Base-by-base conservation (phyloP, 2,329 filamentous ascomycete species). In the Clonostachys solani region DNA sequence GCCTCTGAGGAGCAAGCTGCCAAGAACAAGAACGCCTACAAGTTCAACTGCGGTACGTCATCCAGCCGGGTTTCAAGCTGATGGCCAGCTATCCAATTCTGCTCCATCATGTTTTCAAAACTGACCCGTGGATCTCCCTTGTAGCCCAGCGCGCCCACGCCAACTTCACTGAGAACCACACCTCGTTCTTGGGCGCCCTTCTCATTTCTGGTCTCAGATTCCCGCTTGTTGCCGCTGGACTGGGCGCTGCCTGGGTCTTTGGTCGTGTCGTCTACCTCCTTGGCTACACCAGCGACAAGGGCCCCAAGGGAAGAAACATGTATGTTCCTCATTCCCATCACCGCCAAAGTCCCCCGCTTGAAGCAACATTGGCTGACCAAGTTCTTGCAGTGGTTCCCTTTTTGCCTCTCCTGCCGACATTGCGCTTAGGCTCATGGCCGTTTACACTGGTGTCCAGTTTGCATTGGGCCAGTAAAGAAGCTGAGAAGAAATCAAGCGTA, bases 101-200 rank as follows among this genome's bases (percentile, higher is more conserved):
- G 18, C 10, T 42, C 6, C n/a, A 17, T 42, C n/a, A 17, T 42
- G 40, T 23, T 15, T n/a, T 29, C 23, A 29, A 29, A 29, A 10
- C 23, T 29, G 9, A 29, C 23, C 8, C 9, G 23, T 10, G 23
- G 9, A 10, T 29, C 23, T 29, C 33, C 44, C 43, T 18, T 33
- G 35, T 47, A 77, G 74, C 78, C 45, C 81, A 84, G 58, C 77
- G 80, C 43, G 75, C 80, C 10, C 83, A 87, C 60, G 65, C 70
- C 55, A 85, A 86, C 71, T 86, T 74, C 66, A 73, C 72, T 53
- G 84, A 87, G 70, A 83, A 80, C 65, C 68, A 79, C 35, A 66
- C 74, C 9, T 68, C 78, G 5, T 71, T 78, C 58, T 57, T 85
- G 12, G 69, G 66, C 18, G 65, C 71, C 19, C 65, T 84, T 12